A percentile compares a stretch with the other conserved stretches of the same genome.
Conservation (phyloP, 1,284 basidiomycete genomes). For the Spongiforma sp. region DNA sequence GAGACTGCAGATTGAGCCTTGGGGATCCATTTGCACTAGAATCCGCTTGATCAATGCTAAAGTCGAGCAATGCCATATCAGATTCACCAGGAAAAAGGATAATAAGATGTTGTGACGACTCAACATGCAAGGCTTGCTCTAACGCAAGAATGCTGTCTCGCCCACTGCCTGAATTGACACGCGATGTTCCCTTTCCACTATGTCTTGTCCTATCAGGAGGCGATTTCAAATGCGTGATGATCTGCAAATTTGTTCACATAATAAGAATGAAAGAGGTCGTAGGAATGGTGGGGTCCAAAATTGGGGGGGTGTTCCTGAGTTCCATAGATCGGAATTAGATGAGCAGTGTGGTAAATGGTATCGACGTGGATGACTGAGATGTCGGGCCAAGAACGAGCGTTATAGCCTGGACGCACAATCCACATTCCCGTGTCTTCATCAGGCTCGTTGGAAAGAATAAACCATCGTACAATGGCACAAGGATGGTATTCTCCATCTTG, state of each 20-base stretch:
- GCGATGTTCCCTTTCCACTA: conserved; percentile 56
- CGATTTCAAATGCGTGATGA: not conserved
- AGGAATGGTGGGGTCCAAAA: not conserved
- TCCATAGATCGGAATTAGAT: not conserved
- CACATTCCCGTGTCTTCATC: not conserved
- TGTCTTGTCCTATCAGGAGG: conserved; percentile 51
- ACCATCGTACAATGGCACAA: not conserved
- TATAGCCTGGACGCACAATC: not conserved
- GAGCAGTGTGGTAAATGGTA: not conserved
- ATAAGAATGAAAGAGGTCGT: not conserved
- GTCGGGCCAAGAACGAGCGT: not conserved
- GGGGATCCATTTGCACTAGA: conserved; percentile 39
- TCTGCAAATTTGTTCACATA: not conserved
- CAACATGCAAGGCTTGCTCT: conserved; percentile 64
- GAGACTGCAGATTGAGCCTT: conserved; percentile 62
- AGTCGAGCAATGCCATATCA: conserved; percentile 93
- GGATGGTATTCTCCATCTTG: not conserved
- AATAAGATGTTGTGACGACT: not conserved
- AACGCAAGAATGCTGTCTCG: conserved; percentile 67
- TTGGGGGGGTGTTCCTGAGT: not conserved
- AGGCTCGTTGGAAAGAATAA: not conserved
- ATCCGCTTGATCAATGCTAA: conserved; percentile 61
- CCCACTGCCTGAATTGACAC: conserved; percentile 58
- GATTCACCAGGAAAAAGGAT: conserved; percentile 61
- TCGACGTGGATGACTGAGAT: not conserved